phyloP scores from a whole-genome alignment of 1,139 yeast species.

The Saccharomycopsis hybrid region DNA sequence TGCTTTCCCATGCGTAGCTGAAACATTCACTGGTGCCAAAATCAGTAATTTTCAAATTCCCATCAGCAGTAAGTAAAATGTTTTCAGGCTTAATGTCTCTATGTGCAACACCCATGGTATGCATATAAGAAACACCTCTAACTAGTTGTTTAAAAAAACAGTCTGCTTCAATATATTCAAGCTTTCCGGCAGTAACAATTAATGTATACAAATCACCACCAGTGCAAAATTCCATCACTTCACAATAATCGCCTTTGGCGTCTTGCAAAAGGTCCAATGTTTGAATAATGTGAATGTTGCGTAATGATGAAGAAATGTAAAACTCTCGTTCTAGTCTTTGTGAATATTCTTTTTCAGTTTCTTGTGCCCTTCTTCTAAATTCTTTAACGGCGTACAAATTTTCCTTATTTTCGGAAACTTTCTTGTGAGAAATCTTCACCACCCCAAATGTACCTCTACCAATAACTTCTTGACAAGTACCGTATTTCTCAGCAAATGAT shows the following conservation, averaged over 20 bases:
- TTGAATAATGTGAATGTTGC: constrained; percentile 62
- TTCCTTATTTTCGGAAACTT: constrained; percentile 27
- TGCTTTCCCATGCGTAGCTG: constrained; percentile 61
- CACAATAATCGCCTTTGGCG: constrained; percentile 50
- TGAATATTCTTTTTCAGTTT: constrained; percentile 52
- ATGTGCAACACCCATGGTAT: constrained; percentile 69
- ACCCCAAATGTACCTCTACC: constrained; percentile 71
- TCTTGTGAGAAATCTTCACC: constrained; percentile 48
- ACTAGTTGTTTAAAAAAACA: constrained; percentile 65
- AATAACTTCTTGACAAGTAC: constrained; percentile 52
- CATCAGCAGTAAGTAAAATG: constrained; percentile 44
- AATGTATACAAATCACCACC: constrained; percentile 64
- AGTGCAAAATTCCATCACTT: constrained; percentile 72
- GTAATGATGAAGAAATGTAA: constrained; percentile 62
- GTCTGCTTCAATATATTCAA: constrained; percentile 55
- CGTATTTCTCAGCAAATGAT: constrained; percentile 42
- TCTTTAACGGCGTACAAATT: constrained; percentile 69
- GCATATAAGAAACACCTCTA: constrained; percentile 61
- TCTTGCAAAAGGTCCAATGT: constrained; percentile 64
- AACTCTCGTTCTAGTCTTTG: constrained; percentile 72
- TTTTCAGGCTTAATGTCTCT: constrained; percentile 71
- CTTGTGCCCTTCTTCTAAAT: constrained; percentile 45
- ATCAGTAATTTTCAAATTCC: constrained; percentile 54
- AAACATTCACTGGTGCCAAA: constrained; percentile 78
- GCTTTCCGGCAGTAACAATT: constrained; percentile 30